phyloP scores from a whole-genome alignment of 371 early-diverging fungal genomes.

The Smittium mucronatum region DNA sequence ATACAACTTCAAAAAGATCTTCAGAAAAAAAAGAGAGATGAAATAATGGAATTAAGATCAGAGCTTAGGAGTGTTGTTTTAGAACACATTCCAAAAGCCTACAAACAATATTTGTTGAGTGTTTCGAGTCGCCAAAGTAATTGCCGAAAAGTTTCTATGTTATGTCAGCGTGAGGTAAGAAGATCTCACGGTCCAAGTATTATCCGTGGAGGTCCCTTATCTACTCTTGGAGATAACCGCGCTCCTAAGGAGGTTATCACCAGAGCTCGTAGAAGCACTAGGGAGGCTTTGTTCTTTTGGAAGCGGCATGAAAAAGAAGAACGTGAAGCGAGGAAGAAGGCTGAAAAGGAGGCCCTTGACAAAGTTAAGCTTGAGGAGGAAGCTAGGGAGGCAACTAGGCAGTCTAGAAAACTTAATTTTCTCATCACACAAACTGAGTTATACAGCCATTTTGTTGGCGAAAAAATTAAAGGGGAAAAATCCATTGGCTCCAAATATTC shows the following conservation, averaged over 20 bases:
- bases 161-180: constrained; percentile 34
- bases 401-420: constrained; percentile 91
- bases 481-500: not conserved
- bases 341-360: constrained; percentile 82
- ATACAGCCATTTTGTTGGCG: constrained; percentile 90
- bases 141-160: constrained; percentile 23
- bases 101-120: constrained; percentile 24
- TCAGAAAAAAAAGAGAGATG: constrained; percentile 10
- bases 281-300: constrained; percentile 74
- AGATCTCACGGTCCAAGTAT: constrained; percentile 20
- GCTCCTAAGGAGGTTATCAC: constrained; percentile 28
- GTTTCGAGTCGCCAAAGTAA: constrained; percentile 24
- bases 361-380: constrained; percentile 74
- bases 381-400: constrained; percentile 73
- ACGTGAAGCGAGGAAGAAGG: constrained; percentile 76
- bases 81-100: constrained; percentile 28
- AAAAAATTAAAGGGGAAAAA: constrained; percentile 41
- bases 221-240: constrained; percentile 13
- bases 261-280: constrained; percentile 28
- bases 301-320: constrained; percentile 81
- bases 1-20: not conserved
- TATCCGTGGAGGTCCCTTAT: constrained; percentile 2
- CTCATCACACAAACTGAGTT: constrained; percentile 94
- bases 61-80: constrained; percentile 19
- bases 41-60: constrained; percentile 8